Conservation (phyloP, 1,139 yeast species). For the Protomyces macrosporus region DNA sequence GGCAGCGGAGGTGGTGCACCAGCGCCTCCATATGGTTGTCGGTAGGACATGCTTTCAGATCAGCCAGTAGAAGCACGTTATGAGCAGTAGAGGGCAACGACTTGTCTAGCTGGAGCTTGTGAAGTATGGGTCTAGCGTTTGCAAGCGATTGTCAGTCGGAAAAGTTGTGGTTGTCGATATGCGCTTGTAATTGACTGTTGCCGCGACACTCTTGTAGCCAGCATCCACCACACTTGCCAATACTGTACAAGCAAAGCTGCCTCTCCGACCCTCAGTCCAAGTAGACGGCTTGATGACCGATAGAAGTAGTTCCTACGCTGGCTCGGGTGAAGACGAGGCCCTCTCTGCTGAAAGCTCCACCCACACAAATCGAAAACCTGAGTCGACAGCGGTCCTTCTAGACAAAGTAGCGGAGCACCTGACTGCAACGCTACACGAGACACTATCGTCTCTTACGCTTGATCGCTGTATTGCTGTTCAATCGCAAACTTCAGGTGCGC, state of each 20-base stretch:
- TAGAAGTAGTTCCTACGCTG: conserved; percentile 8
- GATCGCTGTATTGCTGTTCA: conserved; percentile 18
- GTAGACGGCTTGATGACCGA: not conserved
- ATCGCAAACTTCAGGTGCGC: conserved; percentile 12
- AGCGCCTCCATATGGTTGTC: not conserved
- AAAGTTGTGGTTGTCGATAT: too few species aligned
- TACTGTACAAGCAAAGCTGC: too few species aligned
- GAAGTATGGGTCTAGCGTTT: too few species aligned
- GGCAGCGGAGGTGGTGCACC: not conserved
- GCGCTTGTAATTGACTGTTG: too few species aligned
- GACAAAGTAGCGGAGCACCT: conserved; percentile 2
- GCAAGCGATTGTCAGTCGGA: too few species aligned
- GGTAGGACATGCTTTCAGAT: not conserved
- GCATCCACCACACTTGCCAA: too few species aligned
- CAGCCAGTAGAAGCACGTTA: not conserved
- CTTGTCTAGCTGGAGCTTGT: too few species aligned
- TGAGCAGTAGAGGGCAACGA: not conserved
- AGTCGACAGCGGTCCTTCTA: not conserved
- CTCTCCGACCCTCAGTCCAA: too few species aligned
- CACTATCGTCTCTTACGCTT: conserved; percentile 2
- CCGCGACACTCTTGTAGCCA: too few species aligned
- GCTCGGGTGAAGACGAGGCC: not conserved
- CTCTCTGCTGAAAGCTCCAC: not conserved
- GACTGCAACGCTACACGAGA: conserved; percentile 8
- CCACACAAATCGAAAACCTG: not conserved